Percentiles rank a stretch among this genome's conserved stretches.
These are phyloP conservation scores for Puccinia hordei DNA, from an alignment of 1,284 basidiomycete species.

Conservation along the genomic window DNA sequence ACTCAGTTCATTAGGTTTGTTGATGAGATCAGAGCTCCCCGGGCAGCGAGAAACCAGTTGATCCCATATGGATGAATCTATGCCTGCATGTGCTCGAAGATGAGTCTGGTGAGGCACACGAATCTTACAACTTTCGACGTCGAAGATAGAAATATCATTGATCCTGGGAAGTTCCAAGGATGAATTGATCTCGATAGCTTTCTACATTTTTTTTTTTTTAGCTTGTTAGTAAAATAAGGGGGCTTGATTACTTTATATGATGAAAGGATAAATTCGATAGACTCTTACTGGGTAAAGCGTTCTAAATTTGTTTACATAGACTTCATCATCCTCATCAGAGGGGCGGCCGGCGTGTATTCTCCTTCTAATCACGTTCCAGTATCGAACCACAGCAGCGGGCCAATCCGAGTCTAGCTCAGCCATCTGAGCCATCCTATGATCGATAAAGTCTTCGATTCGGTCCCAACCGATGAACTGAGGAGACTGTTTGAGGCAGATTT, in stretches of 20 bases:
- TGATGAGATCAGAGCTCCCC: not conserved
- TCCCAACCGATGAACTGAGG: conserved; percentile 24
- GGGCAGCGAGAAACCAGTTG: conserved; percentile 11
- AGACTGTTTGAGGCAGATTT: not conserved
- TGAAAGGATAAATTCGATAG: not conserved
- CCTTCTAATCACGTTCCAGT: conserved; percentile 40
- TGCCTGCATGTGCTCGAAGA: not conserved
- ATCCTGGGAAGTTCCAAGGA: conserved; percentile 22
- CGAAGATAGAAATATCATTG: conserved; percentile 5
- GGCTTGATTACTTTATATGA: not conserved
- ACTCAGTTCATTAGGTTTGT: not conserved
- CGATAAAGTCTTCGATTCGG: conserved; percentile 23
- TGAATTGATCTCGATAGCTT: not conserved
- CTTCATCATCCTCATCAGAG: conserved; percentile 12
- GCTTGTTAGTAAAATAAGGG: not conserved
- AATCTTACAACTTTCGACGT: conserved; percentile 27
- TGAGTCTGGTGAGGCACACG: conserved; percentile 33
- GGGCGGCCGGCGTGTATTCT: not conserved
- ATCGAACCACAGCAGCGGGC: not conserved
- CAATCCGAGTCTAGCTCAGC: conserved; percentile 3
- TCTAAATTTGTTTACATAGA: conserved; percentile 30
- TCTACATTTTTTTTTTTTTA: too few species aligned
- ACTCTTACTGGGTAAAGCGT: conserved; percentile 23
- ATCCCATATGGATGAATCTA: not conserved
- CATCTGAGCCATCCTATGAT: conserved; percentile 1